phyloP scores from a whole-genome alignment of 192 early-diverging fungal species.

The Backusella tuberculispora region DNA sequence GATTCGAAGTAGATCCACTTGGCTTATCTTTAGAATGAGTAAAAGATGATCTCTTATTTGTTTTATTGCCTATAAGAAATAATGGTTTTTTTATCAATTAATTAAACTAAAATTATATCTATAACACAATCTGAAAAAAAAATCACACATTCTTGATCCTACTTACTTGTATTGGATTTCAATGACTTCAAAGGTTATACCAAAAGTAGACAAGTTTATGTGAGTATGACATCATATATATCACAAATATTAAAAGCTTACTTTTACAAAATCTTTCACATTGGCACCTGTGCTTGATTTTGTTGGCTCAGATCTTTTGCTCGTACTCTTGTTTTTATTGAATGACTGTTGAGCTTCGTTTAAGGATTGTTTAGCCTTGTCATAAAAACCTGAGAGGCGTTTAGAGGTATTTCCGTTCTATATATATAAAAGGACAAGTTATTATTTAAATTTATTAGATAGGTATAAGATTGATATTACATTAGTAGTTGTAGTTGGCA shows the following conservation, averaged over 20 bases:
- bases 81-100: not conserved
- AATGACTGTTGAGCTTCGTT: not conserved
- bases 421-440: not conserved
- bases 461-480: too few species aligned
- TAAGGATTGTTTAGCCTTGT: not conserved
- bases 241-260: not conserved
- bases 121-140: too few species aligned
- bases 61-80: not conserved
- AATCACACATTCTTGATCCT: too few species aligned
- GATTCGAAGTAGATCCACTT: constrained; percentile 9
- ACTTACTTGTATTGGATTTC: not conserved
- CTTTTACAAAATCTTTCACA: constrained; percentile 15
- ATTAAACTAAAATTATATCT: too few species aligned
- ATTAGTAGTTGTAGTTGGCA: too few species aligned
- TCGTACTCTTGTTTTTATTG: not conserved
- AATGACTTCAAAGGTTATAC: not conserved
- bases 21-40: not conserved
- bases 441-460: not conserved
- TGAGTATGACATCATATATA: not conserved
- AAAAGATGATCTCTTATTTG: not conserved
- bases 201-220: not conserved
- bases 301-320: not conserved
- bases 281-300: not conserved
- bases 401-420: not conserved
- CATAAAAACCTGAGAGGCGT: not conserved